Evolutionary conservation across 1,284 basidiomycete genomes (phyloP).

Genomic region (Tetrapyrgos nigripes): DNA sequence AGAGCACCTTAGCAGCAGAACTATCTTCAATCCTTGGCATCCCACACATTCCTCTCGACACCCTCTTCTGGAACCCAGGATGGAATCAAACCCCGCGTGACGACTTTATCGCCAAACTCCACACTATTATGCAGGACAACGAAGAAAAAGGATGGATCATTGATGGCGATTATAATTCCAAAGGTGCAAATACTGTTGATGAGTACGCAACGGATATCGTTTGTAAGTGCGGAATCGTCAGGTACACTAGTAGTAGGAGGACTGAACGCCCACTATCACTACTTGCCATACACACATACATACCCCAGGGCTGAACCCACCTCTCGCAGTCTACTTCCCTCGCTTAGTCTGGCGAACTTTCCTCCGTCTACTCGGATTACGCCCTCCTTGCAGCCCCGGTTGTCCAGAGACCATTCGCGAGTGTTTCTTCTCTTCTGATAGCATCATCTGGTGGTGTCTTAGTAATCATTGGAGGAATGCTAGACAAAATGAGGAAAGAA

Average conservation of each 20-base stretch:
- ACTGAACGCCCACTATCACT: background rate
- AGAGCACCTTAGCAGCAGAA: slow-evolving; percentile 56
- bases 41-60: slow-evolving; percentile 52
- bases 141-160: slow-evolving; percentile 53
- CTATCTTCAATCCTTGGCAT: slow-evolving; percentile 52
- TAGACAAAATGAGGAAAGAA: slow-evolving; percentile 26
- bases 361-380: slow-evolving; percentile 48
- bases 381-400: background rate
- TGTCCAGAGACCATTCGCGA: background rate
- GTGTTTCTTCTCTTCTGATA: background rate
- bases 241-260: too few species aligned
- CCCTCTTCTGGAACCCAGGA: slow-evolving; percentile 53
- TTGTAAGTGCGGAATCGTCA: slow-evolving; percentile 48
- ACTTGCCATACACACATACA: slow-evolving; percentile 3
- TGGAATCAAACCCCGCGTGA: slow-evolving; percentile 45
- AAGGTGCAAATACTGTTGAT: slow-evolving; percentile 39
- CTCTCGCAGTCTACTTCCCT: slow-evolving; percentile 62
- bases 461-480: slow-evolving; percentile 45
- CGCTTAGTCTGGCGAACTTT: slow-evolving; percentile 59
- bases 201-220: slow-evolving; percentile 61
- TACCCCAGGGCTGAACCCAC: slow-evolving; percentile 69
- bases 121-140: slow-evolving; percentile 31
- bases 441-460: slow-evolving; percentile 64
- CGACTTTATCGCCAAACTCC: slow-evolving; percentile 45
- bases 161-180: slow-evolving; percentile 49